Base-by-base conservation (phyloP, 2,329 filamentous ascomycete species). In the Parastagonospora nodorum region DNA sequence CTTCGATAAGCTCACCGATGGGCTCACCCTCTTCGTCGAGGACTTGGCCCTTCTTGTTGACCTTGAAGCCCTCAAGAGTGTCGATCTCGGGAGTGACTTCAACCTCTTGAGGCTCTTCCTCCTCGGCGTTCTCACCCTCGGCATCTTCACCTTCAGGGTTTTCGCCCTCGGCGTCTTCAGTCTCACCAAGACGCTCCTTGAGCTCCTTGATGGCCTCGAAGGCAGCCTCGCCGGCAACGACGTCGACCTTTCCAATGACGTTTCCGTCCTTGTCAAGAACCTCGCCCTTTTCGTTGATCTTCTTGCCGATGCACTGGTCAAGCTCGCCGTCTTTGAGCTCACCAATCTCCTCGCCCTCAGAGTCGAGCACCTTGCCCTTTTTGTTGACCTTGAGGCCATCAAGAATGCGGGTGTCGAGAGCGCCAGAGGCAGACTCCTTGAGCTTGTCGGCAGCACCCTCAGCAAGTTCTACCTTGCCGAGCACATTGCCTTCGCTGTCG, bases 11-110 rank as follows among this genome's bases (percentile, higher is more conserved):
- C 60, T 81, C 78, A 30, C 80, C 81, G 57, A 83, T 80, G 6
- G 75, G 70, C 51, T 83, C 81, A 19, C 80, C 80, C 44, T 81
- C 80, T 60, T 81, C 79, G 57, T 80, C 76, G 33, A 81, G 71
- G 46, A 81, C 74, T 61, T 79, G 73, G 39, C 81, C 81, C 72
- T 82, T 82, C 77, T 83, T 83, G 73, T 83, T 83, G 74, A 83
- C 80, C 72, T 83, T 83, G 31, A 82, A 69, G 46, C 81, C 78
- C 54, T 83, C 75, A 46, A 82, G 68, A 40, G 75, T 74, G 27
- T 79, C 74, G 11, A 82, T 66, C 33, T 76, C 77, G 30, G 78
- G 77, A 4, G 72, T 72, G 53, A 75, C 58, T 37, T 72, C 67
- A 27, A 74, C 67, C 49, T 72, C 64, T 45, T 74, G 68, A 48